Percentiles rank a stretch among this genome's conserved stretches.
Evolutionary conservation across 2,329 filamentous ascomycete species (phyloP).

Genomic region (Fusarium coicis): DNA sequence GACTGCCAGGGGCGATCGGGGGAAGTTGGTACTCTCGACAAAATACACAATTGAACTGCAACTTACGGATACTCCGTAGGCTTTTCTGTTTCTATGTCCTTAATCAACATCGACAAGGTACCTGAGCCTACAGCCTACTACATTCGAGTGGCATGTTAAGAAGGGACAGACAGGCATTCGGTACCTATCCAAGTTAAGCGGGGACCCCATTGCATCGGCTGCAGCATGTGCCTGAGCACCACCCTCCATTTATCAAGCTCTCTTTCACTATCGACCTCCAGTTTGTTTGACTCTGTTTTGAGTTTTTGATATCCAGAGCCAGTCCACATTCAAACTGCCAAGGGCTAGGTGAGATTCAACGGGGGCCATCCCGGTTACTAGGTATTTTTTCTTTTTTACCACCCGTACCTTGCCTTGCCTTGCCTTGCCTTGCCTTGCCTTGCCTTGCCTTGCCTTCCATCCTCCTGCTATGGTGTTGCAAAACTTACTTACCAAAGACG

Average conservation of each 20-base stretch:
- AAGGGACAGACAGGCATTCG: conserved; percentile 1
- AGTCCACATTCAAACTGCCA: conserved; percentile 15
- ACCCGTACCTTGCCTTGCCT: conserved; percentile 24
- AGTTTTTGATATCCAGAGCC: conserved; percentile 31
- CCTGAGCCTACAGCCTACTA: neutral
- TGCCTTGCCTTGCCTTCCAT: conserved; percentile 9
- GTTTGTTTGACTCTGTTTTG: conserved; percentile 33
- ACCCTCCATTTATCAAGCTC: conserved; percentile 27
- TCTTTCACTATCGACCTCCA: conserved; percentile 23
- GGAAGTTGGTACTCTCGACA: neutral
- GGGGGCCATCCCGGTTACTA: conserved; percentile 43
- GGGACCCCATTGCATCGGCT: conserved; percentile 23
- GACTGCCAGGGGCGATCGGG: conserved; percentile 36
- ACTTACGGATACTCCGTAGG: neutral
- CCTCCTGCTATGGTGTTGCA: conserved; percentile 5
- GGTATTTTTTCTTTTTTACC: conserved; percentile 31
- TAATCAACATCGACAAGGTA: neutral
- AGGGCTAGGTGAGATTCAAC: conserved; percentile 31
- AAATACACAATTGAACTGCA: conserved; percentile 1
- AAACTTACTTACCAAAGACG: conserved; percentile 34
- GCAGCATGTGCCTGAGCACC: conserved; percentile 29
- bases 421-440: conserved; percentile 19
- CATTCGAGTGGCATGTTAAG: conserved; percentile 7
- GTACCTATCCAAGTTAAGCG: neutral
- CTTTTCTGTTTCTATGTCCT: conserved; percentile 14